Evolutionary conservation across 2,329 filamentous ascomycete genomes (phyloP).

Genomic region (Alternaria panax): DNA sequence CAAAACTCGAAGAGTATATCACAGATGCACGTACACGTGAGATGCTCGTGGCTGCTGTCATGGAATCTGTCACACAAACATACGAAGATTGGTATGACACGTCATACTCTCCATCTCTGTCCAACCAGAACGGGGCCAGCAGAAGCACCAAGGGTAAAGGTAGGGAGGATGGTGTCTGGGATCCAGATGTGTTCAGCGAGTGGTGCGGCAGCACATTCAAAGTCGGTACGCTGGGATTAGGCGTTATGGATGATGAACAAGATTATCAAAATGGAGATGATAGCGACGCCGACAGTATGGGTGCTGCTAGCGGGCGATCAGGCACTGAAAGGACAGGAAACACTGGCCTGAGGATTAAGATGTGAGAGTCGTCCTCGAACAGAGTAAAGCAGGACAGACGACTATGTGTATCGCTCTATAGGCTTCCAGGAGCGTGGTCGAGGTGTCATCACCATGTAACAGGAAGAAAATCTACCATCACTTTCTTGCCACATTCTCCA

Average conservation of each 20-base stretch:
- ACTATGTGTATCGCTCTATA: not conserved
- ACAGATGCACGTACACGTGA: conserved; percentile 70
- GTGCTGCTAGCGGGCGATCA: conserved; percentile 31
- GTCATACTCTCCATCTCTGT: conserved; percentile 47
- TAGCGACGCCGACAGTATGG: conserved; percentile 37
- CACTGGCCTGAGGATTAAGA: conserved; percentile 40
- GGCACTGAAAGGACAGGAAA: conserved; percentile 40
- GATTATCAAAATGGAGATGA: conserved; percentile 18
- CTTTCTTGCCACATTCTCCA: not conserved
- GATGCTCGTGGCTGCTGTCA: conserved; percentile 70
- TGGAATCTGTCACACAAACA: conserved; percentile 67
- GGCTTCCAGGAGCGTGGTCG: not conserved
- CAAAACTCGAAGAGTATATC: conserved; percentile 68
- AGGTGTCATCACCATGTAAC: not conserved
- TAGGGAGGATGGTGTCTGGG: conserved; percentile 69
- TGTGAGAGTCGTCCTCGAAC: conserved; percentile 20
- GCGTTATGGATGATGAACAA: conserved; percentile 27
- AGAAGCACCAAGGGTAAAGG: conserved; percentile 55
- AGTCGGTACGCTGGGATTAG: conserved; percentile 56
- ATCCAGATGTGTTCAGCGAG: conserved; percentile 69
- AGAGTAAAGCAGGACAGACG: not conserved
- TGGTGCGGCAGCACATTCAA: conserved; percentile 68
- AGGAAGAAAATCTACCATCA: not conserved
- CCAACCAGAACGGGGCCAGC: conserved; percentile 27
- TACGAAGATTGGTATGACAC: conserved; percentile 71